Evolutionary conservation across 495 filamentous ascomycete genomes (phyloP), one percentile per base, ranked within the genome.

Genomic region (Lichenothelia convexa): DNA sequence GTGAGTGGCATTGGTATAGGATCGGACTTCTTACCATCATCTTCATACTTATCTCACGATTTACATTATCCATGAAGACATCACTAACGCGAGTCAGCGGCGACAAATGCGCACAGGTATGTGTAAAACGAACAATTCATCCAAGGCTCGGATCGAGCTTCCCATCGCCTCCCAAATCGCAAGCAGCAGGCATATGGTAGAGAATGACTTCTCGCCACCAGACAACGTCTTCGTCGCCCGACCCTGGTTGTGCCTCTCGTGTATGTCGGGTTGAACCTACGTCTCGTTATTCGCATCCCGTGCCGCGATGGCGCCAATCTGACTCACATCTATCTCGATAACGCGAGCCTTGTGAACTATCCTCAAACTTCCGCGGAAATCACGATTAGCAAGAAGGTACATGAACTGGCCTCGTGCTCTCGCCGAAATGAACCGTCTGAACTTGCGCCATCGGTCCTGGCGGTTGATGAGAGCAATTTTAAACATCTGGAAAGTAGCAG

Each of bases 111-210:
- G 19, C 8, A 9, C 21, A n/a, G 16, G 18, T 30, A 21, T 18
- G 13, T 4, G 36, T 15, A 11, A 36, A 45, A 60, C 69, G 45
- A 55, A 76, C 72, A 94, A 99, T 58, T 99, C 89, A 57, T 99
- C 89, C 33, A 99, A 67, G 50, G 91, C 95, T 26, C 89, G 70
- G 36, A 99, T 74, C 0, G 87, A 86, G 8, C 80, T 83, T 5
- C 86, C 86, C 87, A 99, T 95, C 27, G 89, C 91, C 50, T 95
- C 89, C 89, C 89, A 97, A 16, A 97, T 74, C 15, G 81, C 69
- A 20, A 99, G 64, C 26, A 99, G 60, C 36, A 99, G 64, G 53
- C 89, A 99, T 39, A 94, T 87, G 9, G 85, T 89, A 1, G 86
- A 91, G 59, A 95, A 99, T 0, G 84, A 93, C 51, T 94, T 95